Conservation (phyloP, 306 rosid species). For the Pterocarpus santalinus region DNA sequence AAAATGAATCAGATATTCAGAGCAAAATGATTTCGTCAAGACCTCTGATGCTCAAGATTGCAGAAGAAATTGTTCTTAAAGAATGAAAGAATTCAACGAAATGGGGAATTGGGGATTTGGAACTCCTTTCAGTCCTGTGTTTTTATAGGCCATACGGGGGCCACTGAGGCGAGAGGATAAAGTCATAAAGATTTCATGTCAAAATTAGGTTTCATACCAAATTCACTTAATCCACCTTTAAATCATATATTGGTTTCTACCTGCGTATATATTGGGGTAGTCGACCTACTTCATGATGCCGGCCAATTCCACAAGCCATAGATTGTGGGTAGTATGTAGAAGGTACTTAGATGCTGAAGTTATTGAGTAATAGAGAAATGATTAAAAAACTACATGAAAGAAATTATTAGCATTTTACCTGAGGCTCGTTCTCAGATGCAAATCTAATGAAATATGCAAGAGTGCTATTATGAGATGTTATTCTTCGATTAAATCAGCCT, state of each 20-base stretch:
- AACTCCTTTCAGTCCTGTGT: not conserved
- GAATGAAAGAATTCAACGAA: not conserved
- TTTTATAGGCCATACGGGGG: not conserved
- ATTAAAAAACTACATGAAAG: too few relatives aligned
- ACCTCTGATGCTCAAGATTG: not conserved
- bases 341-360: not conserved
- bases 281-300: not conserved
- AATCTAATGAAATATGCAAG: too few relatives aligned
- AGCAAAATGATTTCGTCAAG: not conserved
- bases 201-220: constrained; percentile 17
- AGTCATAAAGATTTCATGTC: constrained; percentile 3
- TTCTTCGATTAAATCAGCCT: too few relatives aligned
- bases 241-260: not conserved
- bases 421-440: too few relatives aligned
- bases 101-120: not conserved
- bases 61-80: not conserved
- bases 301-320: not conserved
- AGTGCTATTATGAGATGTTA: too few relatives aligned
- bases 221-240: not conserved
- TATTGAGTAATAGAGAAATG: not conserved
- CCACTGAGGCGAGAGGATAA: too few relatives aligned
- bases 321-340: not conserved
- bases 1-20: not conserved
- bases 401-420: too few relatives aligned
- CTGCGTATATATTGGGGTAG: not conserved